Conservation (phyloP, 1,284 basidiomycete species). For the Apiotrichum gracile region DNA sequence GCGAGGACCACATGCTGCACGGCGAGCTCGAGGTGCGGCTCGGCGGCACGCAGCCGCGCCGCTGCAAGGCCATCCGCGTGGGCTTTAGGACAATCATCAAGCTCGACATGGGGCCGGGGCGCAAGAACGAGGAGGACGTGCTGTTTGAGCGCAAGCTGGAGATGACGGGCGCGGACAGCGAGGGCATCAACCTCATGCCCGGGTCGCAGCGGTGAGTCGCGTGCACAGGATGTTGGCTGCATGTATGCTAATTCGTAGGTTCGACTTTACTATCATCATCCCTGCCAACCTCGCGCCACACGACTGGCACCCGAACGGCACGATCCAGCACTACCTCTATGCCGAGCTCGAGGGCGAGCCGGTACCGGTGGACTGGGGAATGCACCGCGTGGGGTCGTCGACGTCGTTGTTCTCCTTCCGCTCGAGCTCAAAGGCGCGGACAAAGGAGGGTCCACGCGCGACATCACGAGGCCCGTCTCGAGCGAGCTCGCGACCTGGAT, state of each 20-base stretch:
- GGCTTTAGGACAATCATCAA: slow-evolving; percentile 11
- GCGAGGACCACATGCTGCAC: slow-evolving; percentile 12
- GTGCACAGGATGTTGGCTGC: neutral
- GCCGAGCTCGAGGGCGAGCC: slow-evolving; percentile 27
- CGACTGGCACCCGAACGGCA: slow-evolving; percentile 28
- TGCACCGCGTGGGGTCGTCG: neutral
- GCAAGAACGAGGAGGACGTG: slow-evolving; percentile 13
- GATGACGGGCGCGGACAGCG: slow-evolving; percentile 18
- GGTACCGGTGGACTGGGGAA: neutral
- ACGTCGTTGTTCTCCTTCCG: slow-evolving; percentile 14
- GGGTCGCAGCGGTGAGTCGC: slow-evolving; percentile 22
- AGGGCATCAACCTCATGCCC: slow-evolving; percentile 20
- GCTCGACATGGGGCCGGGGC: slow-evolving; percentile 10
- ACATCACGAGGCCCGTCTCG: neutral
- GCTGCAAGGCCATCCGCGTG: slow-evolving; percentile 14
- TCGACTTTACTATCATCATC: slow-evolving; percentile 20
- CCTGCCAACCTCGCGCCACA: slow-evolving; percentile 25
- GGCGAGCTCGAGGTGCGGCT: slow-evolving; percentile 15
- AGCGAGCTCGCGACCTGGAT: neutral
- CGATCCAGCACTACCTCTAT: slow-evolving; percentile 21
- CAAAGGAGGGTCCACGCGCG: neutral
- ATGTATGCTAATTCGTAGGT: neutral
- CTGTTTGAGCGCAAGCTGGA: slow-evolving; percentile 20
- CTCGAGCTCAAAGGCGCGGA: neutral
- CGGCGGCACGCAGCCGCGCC: neutral